Conservation (phyloP, 345 rosid genomes). For the rapeseed (Brassica napus) region Da-Ae NC_063443.1:8314501-8315000, state of each 20-base stretch:
- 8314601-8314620: constrained; percentile 7
- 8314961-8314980: constrained; percentile 34
- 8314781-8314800: constrained; percentile 26
- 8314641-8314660: constrained; percentile 21
- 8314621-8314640: constrained; percentile 4
- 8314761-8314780: constrained; percentile 13
- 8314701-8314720: constrained; percentile 4
- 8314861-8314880: constrained; percentile 37
- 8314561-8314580: neutral
- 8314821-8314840: constrained; percentile 44
- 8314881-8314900: constrained; percentile 28
- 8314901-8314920: constrained; percentile 13
- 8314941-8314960: constrained; percentile 38
- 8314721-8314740: constrained; percentile 21
- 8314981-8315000: constrained; percentile 26
- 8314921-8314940: constrained; percentile 35
- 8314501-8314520: neutral
- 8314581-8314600: constrained; percentile 20
- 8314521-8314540: constrained; percentile 8
- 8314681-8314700: constrained; percentile 22
- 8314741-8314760: constrained; percentile 17
- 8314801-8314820: constrained; percentile 41
- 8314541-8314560: constrained; percentile 13
- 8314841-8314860: constrained; percentile 31
- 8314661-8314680: constrained; percentile 26